Evolutionary conservation across 1,284 basidiomycete species (phyloP).

Genomic region (Sporisorium sorghi): DNA sequence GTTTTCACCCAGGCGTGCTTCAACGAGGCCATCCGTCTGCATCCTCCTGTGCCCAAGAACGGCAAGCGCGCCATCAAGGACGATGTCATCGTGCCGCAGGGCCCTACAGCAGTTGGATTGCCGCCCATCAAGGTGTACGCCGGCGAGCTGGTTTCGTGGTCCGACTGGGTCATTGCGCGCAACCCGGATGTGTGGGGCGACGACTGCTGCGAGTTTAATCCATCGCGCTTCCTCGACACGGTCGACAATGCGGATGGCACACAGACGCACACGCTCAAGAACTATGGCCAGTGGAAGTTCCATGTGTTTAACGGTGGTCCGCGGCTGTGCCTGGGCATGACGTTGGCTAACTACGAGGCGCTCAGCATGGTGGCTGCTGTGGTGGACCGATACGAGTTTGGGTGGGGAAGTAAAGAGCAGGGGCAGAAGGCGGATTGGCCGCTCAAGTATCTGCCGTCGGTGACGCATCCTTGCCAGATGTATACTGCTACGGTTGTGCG

Average conservation of each 20-base stretch:
- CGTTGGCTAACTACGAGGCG: conserved; percentile 58
- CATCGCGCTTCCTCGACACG: conserved; percentile 53
- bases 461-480: conserved; percentile 57
- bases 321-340: conserved; percentile 62
- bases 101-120: conserved; percentile 45
- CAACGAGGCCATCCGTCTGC: conserved; percentile 57
- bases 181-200: conserved; percentile 60
- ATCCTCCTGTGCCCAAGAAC: conserved; percentile 61
- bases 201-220: conserved; percentile 54
- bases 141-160: conserved; percentile 55
- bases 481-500: conserved; percentile 48
- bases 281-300: conserved; percentile 59
- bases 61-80: conserved; percentile 56
- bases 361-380: conserved; percentile 40
- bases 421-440: conserved; percentile 59
- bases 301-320: conserved; percentile 61
- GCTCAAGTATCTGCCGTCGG: conserved; percentile 45
- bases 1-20: conserved; percentile 59
- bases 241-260: conserved; percentile 28
- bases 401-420: conserved; percentile 50
- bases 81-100: conserved; percentile 55
- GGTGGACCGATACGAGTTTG: conserved; percentile 47
- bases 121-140: conserved; percentile 56
- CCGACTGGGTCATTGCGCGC: conserved; percentile 62
- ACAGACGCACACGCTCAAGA: conserved; percentile 25